Percentiles rank a stretch among this genome's conserved stretches.
phyloP scores from a whole-genome alignment of 2,329 filamentous ascomycete species.

The Xylaria sp. region DNA sequence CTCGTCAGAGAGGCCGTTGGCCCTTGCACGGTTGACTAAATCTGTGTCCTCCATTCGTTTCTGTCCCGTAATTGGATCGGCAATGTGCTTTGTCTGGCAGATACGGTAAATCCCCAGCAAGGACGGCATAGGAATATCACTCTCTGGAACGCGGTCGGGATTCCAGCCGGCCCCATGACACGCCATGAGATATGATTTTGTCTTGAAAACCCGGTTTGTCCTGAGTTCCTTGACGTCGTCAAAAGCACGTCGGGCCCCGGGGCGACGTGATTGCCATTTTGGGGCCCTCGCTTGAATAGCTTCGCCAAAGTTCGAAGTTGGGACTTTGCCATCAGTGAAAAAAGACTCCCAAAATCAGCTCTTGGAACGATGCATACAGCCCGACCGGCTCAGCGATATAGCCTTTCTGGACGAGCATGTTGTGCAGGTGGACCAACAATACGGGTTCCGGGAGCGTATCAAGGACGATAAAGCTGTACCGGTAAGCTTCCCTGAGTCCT shows the following conservation, averaged over 20 bases:
- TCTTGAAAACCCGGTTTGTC: constrained; percentile 46
- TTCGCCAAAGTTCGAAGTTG: constrained; percentile 46
- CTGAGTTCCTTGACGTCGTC: constrained; percentile 37
- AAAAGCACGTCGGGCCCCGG: neutral
- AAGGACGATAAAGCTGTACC: constrained; percentile 52
- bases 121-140: constrained; percentile 43
- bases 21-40: constrained; percentile 44
- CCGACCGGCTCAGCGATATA: constrained; percentile 52
- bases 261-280: constrained; percentile 17
- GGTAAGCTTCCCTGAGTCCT: constrained; percentile 55
- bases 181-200: constrained; percentile 49
- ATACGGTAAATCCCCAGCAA: constrained; percentile 47
- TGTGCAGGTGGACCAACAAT: constrained; percentile 58
- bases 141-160: constrained; percentile 52
- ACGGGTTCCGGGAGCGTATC: constrained; percentile 55
- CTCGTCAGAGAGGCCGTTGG: constrained; percentile 37
- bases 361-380: constrained; percentile 49
- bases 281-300: constrained; percentile 36
- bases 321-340: constrained; percentile 48
- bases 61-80: constrained; percentile 48
- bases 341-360: constrained; percentile 45
- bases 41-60: constrained; percentile 46
- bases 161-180: constrained; percentile 52
- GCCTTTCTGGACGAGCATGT: constrained; percentile 58
- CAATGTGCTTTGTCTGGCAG: constrained; percentile 41